A percentile compares a stretch with the other conserved stretches of the same genome.
These are phyloP conservation scores for Agapanthus africanus DNA, from an alignment of 106 monocot genomes.

Conservation along the genomic window DNA sequence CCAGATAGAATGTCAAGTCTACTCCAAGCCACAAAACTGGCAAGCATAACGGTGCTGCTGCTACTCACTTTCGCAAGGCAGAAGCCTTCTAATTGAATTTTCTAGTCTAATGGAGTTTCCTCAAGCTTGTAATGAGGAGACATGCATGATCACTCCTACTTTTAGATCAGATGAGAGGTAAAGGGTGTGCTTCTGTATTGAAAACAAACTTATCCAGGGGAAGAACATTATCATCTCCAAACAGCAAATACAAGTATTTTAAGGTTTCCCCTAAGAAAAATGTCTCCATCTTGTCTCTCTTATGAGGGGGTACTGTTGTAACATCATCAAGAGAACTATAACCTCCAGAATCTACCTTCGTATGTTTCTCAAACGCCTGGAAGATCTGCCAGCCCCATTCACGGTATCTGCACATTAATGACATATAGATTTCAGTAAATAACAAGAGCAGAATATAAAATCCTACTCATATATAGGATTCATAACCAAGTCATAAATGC, in stretches of 20 bases:
- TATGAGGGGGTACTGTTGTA: constrained; percentile 57
- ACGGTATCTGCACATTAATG: constrained; percentile 51
- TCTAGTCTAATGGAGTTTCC: too few relatives aligned
- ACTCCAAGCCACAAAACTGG: not conserved
- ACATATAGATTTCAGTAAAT: not conserved
- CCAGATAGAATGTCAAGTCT: not conserved
- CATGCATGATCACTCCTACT: not conserved
- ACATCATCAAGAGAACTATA: constrained; percentile 88
- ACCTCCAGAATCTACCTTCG: constrained; percentile 68
- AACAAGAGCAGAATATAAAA: not conserved
- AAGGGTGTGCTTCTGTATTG: constrained; percentile 95
- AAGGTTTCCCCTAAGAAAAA: constrained; percentile 89
- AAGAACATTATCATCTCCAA: constrained; percentile 59
- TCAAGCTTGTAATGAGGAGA: not conserved
- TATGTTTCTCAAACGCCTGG: constrained; percentile 81
- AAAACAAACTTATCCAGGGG: constrained; percentile 91
- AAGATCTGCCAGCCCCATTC: constrained; percentile 99
- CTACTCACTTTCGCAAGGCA: not conserved
- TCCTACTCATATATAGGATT: not conserved
- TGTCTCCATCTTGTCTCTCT: constrained; percentile 98
- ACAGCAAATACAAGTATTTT: constrained; percentile 87
- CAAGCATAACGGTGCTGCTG: not conserved
- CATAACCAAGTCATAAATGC: not conserved
- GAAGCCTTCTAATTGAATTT: not conserved
- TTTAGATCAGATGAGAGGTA: constrained; percentile 39